Evolutionary conservation across 345 rosid species (phyloP), one percentile per base, ranked within the genome.

Genomic region (Moringa oleifera): DNA sequence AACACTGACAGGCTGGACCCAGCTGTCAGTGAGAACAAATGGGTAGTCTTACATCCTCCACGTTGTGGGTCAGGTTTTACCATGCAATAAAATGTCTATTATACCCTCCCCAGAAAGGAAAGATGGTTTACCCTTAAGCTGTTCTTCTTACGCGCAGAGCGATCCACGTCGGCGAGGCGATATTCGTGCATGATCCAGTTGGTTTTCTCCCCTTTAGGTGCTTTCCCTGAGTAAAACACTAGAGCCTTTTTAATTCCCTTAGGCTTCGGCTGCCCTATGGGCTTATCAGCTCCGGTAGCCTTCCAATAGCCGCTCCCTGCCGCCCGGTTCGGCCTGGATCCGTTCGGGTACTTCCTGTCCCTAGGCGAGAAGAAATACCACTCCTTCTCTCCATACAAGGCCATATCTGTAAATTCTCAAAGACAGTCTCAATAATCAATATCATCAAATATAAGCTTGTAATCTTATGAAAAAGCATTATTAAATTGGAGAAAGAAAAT

Each of bases 101-200:
- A 28, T 55, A 62, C 21, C 65, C 57, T 53, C 1, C 50, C 20
- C 25, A 52, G 1, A 52, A 6, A 15, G 33, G 21, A 18, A n/a
- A 36, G n/a, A 6, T 21, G 47, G 4, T n/a, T 11, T 82, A 93
- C 98, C 85, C 97, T 83, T 61, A 88, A 50, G 73, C 95, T 88
- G 73, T 88, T 90, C 73, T 85, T 86, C 80, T 83, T 90, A 20
- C 94, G 84, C 65, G 77, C 80, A 24, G 98, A 78, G 0, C 98
- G 89, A 67, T 93, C 98, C 0, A 93, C 97, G 19, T 82, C 94
- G 4, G 98, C 98, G 4, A 93, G 73, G 17, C 98, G 86, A 70
- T 93, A 93, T 68, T 93, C 98, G 68, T 93, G 98, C 98, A 93
- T 93, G 59, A 93, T 93, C 98, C 98, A 93, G 63, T 93, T 93